Evolutionary conservation across 305 asterid genomes (phyloP).

Genomic region (Rubia peregrina): DNA sequence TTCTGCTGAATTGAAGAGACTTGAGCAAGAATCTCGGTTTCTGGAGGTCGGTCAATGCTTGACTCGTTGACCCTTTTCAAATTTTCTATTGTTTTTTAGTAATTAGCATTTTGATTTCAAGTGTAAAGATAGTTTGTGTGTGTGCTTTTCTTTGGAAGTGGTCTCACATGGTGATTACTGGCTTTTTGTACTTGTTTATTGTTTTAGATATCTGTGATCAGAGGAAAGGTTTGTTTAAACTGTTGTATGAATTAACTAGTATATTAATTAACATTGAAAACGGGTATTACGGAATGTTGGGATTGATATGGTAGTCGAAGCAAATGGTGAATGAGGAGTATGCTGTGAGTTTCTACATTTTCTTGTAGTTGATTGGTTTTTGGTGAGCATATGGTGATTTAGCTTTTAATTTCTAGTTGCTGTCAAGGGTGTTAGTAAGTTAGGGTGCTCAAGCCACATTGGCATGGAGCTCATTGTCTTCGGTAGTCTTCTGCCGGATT

Average conservation of each 20-base stretch:
- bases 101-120: neutral
- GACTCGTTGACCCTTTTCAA: slow-evolving; percentile 9
- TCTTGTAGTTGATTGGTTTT: neutral
- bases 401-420: neutral
- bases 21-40: slow-evolving; percentile 45
- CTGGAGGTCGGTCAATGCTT: slow-evolving; percentile 31
- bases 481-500: neutral
- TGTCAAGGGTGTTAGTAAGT: neutral
- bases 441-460: neutral
- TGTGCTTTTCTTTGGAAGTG: slow-evolving; percentile 5
- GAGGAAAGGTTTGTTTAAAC: neutral
- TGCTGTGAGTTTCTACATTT: neutral
- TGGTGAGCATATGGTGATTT: neutral
- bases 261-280: neutral
- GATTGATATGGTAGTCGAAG: neutral
- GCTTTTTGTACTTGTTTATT: neutral
- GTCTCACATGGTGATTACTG: slow-evolving; percentile 9
- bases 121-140: slow-evolving; percentile 6
- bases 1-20: slow-evolving; percentile 44
- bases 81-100: neutral
- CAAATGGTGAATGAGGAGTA: neutral
- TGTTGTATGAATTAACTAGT: neutral
- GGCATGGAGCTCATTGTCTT: neutral
- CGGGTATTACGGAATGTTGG: neutral
- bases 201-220: neutral